Evolutionary conservation across 1,139 yeast genomes (phyloP), one percentile per base, ranked within the genome.

Genomic region (Pichia sp.): DNA sequence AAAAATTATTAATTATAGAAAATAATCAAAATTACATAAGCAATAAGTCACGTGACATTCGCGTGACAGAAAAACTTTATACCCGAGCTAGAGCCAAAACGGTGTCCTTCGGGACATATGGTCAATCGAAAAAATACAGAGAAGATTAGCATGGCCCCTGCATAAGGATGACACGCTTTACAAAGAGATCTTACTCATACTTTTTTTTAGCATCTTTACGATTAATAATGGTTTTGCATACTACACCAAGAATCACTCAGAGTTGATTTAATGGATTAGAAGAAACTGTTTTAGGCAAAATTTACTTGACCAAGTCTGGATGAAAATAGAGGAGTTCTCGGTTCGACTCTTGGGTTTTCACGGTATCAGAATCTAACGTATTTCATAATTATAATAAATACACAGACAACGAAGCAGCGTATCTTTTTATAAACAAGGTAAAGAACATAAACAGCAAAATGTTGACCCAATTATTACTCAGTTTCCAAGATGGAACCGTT

Each of bases 131-230:
- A 86, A 91, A 85, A 86, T 87, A 87, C 95, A 87, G 95, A 87
- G 95, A 87, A 86, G 95, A 87, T 87, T 85, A 87, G 95, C 95
- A 87, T 87, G 90, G 95, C 90, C 95, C 95, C 90, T 87, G 95
- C 95, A 87, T 87, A 87, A 87, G 90, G 95, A 86, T 86, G 95
- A 86, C 95, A 86, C 93, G 93, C 95, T 85, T 80, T 85, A 83
- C 90, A 86, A 86, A 86, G 95, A 87, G 95, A 86, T 87, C 68
- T 85, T 83, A 79, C 74, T 77, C 75, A 77, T 26, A 82, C 84
- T 85, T 85, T 85, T 86, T 79, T 58, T 53, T 28, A 25, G n/a
- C 4, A n/a, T n/a, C n/a, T n/a, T n/a, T n/a, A n/a, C n/a, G n/a
- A n/a, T n/a, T n/a, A n/a, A n/a, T n/a, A n/a, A n/a, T n/a, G n/a